These are phyloP conservation scores for Barnettozyma wickerhamii DNA, from an alignment of 805 yeast genomes.

Conservation along the genomic window DNA sequence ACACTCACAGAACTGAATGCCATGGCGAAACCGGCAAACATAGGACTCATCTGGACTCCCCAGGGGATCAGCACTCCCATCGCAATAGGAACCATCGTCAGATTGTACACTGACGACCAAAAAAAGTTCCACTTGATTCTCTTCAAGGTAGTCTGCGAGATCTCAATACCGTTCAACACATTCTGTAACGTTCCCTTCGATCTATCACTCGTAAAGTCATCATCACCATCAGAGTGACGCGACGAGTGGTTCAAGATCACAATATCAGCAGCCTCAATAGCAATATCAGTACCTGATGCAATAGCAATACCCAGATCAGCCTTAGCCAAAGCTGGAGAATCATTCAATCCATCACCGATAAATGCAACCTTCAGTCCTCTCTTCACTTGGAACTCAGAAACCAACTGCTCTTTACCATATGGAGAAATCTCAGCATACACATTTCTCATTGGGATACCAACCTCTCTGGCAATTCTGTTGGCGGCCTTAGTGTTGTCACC, in stretches of 20 bases:
- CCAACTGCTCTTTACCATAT: conserved; percentile 64
- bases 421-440: conserved; percentile 79
- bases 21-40: conserved; percentile 90
- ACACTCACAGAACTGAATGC: conserved; percentile 90
- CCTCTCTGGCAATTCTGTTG: conserved; percentile 51
- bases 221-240: too few relatives aligned
- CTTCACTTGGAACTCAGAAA: conserved; percentile 47
- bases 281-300: conserved; percentile 91
- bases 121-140: conserved; percentile 77
- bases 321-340: conserved; percentile 90
- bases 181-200: conserved; percentile 29
- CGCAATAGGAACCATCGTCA: conserved; percentile 86
- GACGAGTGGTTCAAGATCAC: conserved; percentile 53
- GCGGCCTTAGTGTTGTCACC: conserved; percentile 78
- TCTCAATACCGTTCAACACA: conserved; percentile 57
- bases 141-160: conserved; percentile 64
- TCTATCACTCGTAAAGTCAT: conserved; percentile 6
- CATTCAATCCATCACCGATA: conserved; percentile 97
- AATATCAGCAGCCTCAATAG: conserved; percentile 94
- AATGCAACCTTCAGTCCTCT: conserved; percentile 59
- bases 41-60: conserved; percentile 75
- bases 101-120: conserved; percentile 83
- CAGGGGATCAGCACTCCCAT: conserved; percentile 87
- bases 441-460: conserved; percentile 61
- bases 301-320: conserved; percentile 90